These are phyloP conservation scores for Periconia digitata DNA, from an alignment of 2,329 filamentous ascomycete species.

Conservation along the genomic window DNA sequence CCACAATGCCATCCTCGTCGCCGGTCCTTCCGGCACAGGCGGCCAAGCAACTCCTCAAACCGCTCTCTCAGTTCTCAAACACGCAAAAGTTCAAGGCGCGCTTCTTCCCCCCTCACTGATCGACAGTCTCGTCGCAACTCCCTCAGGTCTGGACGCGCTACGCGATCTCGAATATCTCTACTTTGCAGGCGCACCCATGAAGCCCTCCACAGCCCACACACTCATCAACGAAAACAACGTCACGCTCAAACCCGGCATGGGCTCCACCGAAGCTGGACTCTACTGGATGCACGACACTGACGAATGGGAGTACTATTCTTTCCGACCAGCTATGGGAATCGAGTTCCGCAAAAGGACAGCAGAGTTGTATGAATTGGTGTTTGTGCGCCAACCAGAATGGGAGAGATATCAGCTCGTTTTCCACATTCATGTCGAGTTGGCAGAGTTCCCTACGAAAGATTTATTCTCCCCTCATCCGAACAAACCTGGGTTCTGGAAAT, in stretches of 20 bases:
- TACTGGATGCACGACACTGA: conserved; percentile 8
- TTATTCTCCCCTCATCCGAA: conserved; percentile 12
- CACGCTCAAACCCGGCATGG: conserved; percentile 9
- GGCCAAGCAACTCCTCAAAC: background rate
- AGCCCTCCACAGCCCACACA: conserved; percentile 1
- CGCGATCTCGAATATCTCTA: conserved; percentile 8
- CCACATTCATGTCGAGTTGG: conserved; percentile 21
- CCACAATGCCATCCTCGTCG: background rate
- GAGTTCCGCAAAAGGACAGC: conserved; percentile 10
- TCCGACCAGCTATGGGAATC: conserved; percentile 11
- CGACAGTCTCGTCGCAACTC: conserved; percentile 5
- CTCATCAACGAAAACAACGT: conserved; percentile 4
- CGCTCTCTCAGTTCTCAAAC: conserved; percentile 2
- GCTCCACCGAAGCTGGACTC: conserved; percentile 15
- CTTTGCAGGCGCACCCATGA: conserved; percentile 13
- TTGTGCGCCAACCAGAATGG: conserved; percentile 4
- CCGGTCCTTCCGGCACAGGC: conserved; percentile 6
- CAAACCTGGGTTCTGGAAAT: conserved; percentile 5
- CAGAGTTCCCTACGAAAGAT: conserved; percentile 25
- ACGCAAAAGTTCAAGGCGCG: conserved; percentile 4
- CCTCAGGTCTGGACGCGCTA: conserved; percentile 8
- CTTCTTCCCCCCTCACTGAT: conserved; percentile 7
- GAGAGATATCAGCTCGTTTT: conserved; percentile 24
- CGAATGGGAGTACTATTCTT: conserved; percentile 18
- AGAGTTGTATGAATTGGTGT: conserved; percentile 13